A percentile compares a stretch with the other conserved stretches of the same genome.
phyloP scores from a whole-genome alignment of 805 yeast species.

The Myxozyma kluyveri region DNA sequence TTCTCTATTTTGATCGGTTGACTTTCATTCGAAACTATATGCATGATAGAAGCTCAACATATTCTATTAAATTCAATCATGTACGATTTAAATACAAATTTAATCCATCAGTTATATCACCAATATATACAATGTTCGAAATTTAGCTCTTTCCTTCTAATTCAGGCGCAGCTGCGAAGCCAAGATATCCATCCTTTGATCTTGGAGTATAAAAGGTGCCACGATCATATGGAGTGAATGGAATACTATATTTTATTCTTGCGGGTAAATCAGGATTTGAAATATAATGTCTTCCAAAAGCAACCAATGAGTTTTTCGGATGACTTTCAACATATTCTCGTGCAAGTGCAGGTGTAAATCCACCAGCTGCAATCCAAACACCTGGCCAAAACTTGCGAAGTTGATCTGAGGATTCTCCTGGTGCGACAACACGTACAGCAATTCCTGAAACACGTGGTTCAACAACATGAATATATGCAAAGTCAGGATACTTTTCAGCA shows the following conservation, averaged over 20 bases:
- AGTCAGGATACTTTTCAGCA: slow-evolving; percentile 40
- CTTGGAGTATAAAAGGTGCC: slow-evolving; percentile 44
- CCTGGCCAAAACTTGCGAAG: slow-evolving; percentile 19
- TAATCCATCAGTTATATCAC: too few species aligned
- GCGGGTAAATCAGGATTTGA: slow-evolving; percentile 55
- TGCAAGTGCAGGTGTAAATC: slow-evolving; percentile 20
- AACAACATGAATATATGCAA: slow-evolving; percentile 46
- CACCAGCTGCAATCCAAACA: slow-evolving; percentile 27
- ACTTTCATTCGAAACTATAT: not conserved
- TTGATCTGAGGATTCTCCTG: slow-evolving; percentile 1
- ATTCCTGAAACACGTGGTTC: slow-evolving; percentile 45
- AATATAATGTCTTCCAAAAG: slow-evolving; percentile 50
- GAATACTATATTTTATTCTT: slow-evolving; percentile 44
- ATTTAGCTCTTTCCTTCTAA: slow-evolving; percentile 16
- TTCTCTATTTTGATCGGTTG: not conserved
- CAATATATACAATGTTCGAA: not conserved
- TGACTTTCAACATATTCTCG: slow-evolving; percentile 5
- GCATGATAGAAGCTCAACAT: not conserved
- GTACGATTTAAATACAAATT: too few species aligned
- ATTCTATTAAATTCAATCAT: not conserved
- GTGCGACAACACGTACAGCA: slow-evolving; percentile 9
- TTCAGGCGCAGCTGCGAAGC: slow-evolving; percentile 13
- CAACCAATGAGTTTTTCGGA: slow-evolving; percentile 34
- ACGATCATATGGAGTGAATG: slow-evolving; percentile 48
- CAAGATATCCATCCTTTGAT: slow-evolving; percentile 7